Base-by-base conservation (phyloP, 306 rosid genomes). In the Sphenostylis stenocarpa region DNA sequence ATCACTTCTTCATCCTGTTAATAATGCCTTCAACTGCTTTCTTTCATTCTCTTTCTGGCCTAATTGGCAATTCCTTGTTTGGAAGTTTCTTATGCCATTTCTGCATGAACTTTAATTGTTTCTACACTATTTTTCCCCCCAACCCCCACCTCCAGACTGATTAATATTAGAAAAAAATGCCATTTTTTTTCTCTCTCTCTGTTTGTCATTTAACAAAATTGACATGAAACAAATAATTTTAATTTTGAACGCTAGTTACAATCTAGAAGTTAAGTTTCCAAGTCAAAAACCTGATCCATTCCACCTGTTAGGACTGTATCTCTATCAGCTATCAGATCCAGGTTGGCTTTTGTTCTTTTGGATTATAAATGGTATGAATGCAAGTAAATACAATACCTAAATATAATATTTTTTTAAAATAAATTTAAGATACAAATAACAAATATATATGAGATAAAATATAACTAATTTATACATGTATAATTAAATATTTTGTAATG, bases 231-330 rank as follows among this genome's bases (percentile, higher is more conserved):
- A 24, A 53, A 24, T 24, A 24, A 3, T 4, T 51, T 53, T 23
- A 55, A 4, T 23, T 55, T 21, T 23, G 29, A 4, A 2, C 60
- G 60, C 20, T 49, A 58, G 16, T 29, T 29, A 60, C 41, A 41
- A 16, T 60, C 21, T 15, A 43, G 55, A 67, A 67, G 72, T 67
- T 41, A 33, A 39, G 70, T 65, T 65, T 39, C 71, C 71, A 20
- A 20, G 41, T 24, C 41, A 26, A 38, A 26, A 38, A 38, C 39
- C 24, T 26, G 16, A 44, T 24, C 57, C 73, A 44, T 26, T 67
- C 15, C 33, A 67, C 39, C 56, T 5, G 21, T 43, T 56, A 14
- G 23, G 38, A 15, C 6, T 24, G 41, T 17, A 48, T 24, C 16
- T 21, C 61, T 21, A 17, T 53, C 31, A 67, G 38, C 24, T 49